Evolutionary conservation across 177 flowering plant species (phyloP), one percentile per base, ranked within the genome.

Genomic region (Tripterygium wilfordii): DNA sequence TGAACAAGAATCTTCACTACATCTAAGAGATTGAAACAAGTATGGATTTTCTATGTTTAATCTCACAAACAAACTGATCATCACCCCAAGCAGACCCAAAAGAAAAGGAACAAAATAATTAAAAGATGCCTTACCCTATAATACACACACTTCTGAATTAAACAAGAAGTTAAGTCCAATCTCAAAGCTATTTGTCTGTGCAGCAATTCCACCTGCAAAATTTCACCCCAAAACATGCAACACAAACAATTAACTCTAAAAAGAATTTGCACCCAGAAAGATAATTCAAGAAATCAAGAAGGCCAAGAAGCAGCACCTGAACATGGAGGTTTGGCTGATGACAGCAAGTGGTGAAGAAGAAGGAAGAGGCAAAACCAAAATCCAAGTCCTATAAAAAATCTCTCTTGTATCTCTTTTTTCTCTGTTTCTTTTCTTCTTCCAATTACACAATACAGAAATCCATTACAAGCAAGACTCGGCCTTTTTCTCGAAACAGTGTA

Each of bases 141-240:
- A 56, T 55, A 56, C 55, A 51, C 70, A 70, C 70, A 59, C 70
- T 68, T 65, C 49, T 22, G 56, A 44, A 62, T 44, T 45, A 65
- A 37, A 42, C 33, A 53, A 54, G 52, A 57, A 46, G 59, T 45
- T 46, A 57, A 61, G 57, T 42, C 49, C 55, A 51, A 61, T 49
- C 57, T 58, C 54, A n/a, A 61, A 56, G 55, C 58, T 28, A 48
- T 45, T 42, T 31, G 45, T 44, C 66, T 35, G 51, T 53, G 57
- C 58, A 64, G n/a, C 20, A 51, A 35, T 32, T 48, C 64, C 68
- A 59, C 65, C 74, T 69, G 65, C 67, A n/a, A 68, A 17, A 59
- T 29, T 46, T 31, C 16, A 52, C 17, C 51, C 22, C 54, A 55
- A 35, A 62, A 66, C n/a, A n/a, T n/a, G n/a, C n/a, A n/a, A n/a